Evolutionary conservation across 805 yeast genomes (phyloP), one percentile per base, ranked within the genome.

Genomic region (Metschnikowia cubensis): DNA sequence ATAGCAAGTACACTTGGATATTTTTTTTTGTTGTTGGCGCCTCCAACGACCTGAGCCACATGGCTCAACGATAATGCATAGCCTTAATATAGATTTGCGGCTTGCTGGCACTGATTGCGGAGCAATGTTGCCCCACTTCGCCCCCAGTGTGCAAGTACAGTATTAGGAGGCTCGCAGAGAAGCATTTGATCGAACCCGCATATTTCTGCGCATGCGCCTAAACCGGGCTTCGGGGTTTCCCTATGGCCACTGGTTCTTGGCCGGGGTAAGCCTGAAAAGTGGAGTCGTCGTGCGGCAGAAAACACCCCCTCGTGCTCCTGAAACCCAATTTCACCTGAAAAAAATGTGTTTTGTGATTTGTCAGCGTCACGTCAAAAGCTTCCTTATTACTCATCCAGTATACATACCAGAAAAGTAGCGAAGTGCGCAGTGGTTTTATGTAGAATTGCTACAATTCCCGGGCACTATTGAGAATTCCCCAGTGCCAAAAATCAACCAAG

Each of bases 181-280:
- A 39, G 42, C 34, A 38, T 39, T 39, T 39, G 42, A 39, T 39
- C 32, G 32, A 15, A 20, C 42, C 42, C 42, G 42, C 42, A 25
- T 39, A 39, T 25, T 39, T 25, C 42, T 39, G 42, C 33, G 21
- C 33, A 25, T 39, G 42, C 42, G 34, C 42, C 42, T 18, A 39
- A 39, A 20, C 34, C 32, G 21, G 21, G 42, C 21, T 25, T 39
- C 33, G 10, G 25, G 22, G 13, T 31, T 37, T 21, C 29, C 13
- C 31, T n/a, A 17, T 13, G 31, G n/a, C n/a, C 13, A 8, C 21
- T 38, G 31, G 13, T 38, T 15, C 41, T 38, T 21, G 41, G 11
- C 20, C 31, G 25, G 21, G 39, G 20, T 14, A 36, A 18, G 22
- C 14, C n/a, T 25, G 10, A 25, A 25, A 25, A 10, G 11, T 25